Conservation (phyloP, 305 asterid genomes). For the Solanum aculeatissimum region DNA sequence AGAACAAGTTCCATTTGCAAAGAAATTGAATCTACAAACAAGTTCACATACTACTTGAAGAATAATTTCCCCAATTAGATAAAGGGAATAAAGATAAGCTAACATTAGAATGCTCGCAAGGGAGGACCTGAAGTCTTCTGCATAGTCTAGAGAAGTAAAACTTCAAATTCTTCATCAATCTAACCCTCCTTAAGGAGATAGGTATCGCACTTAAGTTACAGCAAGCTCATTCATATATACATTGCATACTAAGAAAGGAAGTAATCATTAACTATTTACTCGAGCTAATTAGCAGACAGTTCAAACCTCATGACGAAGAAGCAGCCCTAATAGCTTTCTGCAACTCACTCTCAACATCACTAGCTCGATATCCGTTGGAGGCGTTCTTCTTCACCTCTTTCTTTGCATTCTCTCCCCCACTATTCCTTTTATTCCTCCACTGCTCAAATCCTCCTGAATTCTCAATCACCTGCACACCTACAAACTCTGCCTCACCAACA, state of each 20-base stretch:
- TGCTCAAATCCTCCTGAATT: conserved; percentile 41
- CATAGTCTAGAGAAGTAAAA: neutral
- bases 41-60: neutral
- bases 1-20: neutral
- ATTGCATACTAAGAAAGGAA: neutral
- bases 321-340: conserved; percentile 75
- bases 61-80: neutral
- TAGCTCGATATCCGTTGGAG: conserved; percentile 4
- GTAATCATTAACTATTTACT: neutral
- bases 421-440: conserved; percentile 44
- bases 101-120: neutral
- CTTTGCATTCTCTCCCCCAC: conserved; percentile 21
- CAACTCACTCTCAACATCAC: conserved; percentile 73
- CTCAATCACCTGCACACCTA: conserved; percentile 20
- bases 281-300: neutral
- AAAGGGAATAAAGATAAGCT: neutral
- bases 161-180: neutral
- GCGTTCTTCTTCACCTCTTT: conserved; percentile 38
- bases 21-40: neutral
- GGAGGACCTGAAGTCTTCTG: neutral
- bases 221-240: conserved; percentile 6
- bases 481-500: conserved; percentile 2
- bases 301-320: conserved; percentile 23
- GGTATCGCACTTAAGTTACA: neutral
- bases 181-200: neutral